phyloP scores from a whole-genome alignment of 768 basidiomycete genomes.

The Russula virescens region DNA sequence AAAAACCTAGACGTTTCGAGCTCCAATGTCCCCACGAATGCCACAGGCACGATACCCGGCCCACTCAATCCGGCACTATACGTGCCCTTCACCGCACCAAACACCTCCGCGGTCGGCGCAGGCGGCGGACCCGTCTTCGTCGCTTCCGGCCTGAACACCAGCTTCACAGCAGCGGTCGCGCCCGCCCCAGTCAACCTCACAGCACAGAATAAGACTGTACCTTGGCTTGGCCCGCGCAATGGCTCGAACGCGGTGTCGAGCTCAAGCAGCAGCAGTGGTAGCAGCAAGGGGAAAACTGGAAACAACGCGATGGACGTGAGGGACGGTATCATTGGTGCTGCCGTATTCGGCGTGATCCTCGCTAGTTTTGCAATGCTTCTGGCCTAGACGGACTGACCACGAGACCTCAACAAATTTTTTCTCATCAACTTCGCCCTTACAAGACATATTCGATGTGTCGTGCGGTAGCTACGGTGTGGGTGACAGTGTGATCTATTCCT shows the following conservation, averaged over 20 bases:
- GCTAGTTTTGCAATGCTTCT: background rate
- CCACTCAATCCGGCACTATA: slow-evolving; percentile 38
- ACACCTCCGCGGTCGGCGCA: slow-evolving; percentile 35
- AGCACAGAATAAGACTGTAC: slow-evolving; percentile 27
- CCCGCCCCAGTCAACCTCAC: slow-evolving; percentile 39
- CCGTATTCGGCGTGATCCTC: background rate
- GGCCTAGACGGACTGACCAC: background rate
- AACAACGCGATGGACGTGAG: background rate
- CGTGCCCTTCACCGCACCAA: slow-evolving; percentile 43
- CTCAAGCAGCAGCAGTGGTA: background rate
- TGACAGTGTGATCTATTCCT: too few species aligned
- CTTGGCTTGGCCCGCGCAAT: slow-evolving; percentile 4
- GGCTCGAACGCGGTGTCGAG: background rate
- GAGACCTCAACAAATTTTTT: too few species aligned
- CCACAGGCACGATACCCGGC: slow-evolving; percentile 39
- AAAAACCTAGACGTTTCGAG: slow-evolving; percentile 32
- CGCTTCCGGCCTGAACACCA: slow-evolving; percentile 32
- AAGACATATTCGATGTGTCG: too few species aligned
- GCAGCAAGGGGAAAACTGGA: too few species aligned
- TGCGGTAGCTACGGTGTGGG: too few species aligned
- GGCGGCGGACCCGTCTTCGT: slow-evolving; percentile 41
- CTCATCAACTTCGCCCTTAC: background rate
- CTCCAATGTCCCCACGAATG: slow-evolving; percentile 33
- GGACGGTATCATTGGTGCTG: background rate
- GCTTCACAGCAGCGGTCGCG: slow-evolving; percentile 29